A percentile compares a stretch with the other conserved stretches of the same genome.
phyloP scores from a whole-genome alignment of 2,329 filamentous ascomycete species.

The Pleomassaria siparia region DNA sequence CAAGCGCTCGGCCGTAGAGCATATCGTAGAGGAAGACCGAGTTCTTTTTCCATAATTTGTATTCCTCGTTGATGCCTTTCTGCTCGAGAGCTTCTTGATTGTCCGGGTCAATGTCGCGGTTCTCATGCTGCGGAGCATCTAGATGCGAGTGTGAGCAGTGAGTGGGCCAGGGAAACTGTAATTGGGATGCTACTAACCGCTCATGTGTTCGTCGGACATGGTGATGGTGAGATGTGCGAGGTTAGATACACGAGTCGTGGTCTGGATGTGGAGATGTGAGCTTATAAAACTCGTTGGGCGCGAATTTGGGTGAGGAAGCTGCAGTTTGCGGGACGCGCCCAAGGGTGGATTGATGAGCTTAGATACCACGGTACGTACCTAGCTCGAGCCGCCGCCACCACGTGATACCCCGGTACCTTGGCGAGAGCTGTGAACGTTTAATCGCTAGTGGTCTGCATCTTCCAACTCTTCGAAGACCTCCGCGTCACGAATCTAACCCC shows the following conservation, averaged over 20 bases:
- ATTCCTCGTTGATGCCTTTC: conserved; percentile 96
- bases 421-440: not conserved
- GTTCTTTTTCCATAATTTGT: conserved; percentile 99
- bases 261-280: not conserved
- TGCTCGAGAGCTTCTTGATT: conserved; percentile 74
- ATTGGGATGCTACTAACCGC: conserved; percentile 25
- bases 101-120: conserved; percentile 60
- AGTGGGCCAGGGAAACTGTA: not conserved
- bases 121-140: conserved; percentile 45
- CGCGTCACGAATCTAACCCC: conserved; percentile 40
- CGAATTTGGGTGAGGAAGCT: no score
- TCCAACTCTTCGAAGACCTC: conserved; percentile 42
- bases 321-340: no score
- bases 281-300: no score
- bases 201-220: conserved; percentile 46
- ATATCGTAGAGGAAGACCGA: conserved; percentile 97
- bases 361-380: no score
- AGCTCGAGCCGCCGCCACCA: not conserved
- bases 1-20: conserved; percentile 89
- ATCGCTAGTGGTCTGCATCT: conserved; percentile 1
- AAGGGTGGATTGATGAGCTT: no score
- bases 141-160: conserved; percentile 10
- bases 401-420: not conserved
- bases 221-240: conserved; percentile 3
- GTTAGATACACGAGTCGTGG: conserved; percentile 5